Percentiles rank a stretch among this genome's conserved stretches.
Conservation (phyloP, 441 rosid genomes). For the Bruguiera hainesii region DNA sequence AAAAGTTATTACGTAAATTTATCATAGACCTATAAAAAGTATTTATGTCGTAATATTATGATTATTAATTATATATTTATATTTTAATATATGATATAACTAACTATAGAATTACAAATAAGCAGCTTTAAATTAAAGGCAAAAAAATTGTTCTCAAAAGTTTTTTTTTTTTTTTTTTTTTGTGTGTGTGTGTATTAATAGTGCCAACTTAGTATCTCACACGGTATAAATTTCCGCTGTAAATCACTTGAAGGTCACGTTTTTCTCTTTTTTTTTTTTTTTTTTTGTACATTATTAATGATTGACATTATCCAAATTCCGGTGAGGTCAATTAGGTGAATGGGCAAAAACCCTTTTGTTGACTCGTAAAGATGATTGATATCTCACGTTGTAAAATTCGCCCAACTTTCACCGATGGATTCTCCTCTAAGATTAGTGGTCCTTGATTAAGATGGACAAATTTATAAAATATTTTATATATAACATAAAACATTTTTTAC, state of each 20-base stretch:
- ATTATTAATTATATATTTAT: too few relatives aligned
- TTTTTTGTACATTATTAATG: background rate
- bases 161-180: too few relatives aligned
- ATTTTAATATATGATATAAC: too few relatives aligned
- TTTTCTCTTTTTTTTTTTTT: slow-evolving; percentile 5
- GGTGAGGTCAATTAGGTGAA: slow-evolving; percentile 28
- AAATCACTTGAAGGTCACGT: slow-evolving; percentile 33
- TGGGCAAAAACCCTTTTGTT: background rate
- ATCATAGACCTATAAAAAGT: too few relatives aligned
- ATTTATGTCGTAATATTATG: too few relatives aligned
- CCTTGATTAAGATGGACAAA: background rate
- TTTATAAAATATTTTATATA: too few relatives aligned
- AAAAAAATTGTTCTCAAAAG: too few relatives aligned
- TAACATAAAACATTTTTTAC: too few relatives aligned
- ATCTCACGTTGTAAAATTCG: slow-evolving; percentile 28
- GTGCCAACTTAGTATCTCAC: slow-evolving; percentile 5
- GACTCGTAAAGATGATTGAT: slow-evolving; percentile 17
- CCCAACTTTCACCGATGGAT: slow-evolving; percentile 8
- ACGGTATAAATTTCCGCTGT: slow-evolving; percentile 12
- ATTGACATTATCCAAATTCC: slow-evolving; percentile 35
- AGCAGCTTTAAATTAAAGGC: too few relatives aligned
- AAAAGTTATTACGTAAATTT: too few relatives aligned
- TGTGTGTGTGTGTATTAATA: too few relatives aligned
- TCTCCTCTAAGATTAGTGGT: background rate
- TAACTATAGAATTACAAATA: too few relatives aligned